Evolutionary conservation across 2,329 filamentous ascomycete genomes (phyloP), one percentile per base, ranked within the genome.

Genomic region (Aspergillus hiratsukae): DNA sequence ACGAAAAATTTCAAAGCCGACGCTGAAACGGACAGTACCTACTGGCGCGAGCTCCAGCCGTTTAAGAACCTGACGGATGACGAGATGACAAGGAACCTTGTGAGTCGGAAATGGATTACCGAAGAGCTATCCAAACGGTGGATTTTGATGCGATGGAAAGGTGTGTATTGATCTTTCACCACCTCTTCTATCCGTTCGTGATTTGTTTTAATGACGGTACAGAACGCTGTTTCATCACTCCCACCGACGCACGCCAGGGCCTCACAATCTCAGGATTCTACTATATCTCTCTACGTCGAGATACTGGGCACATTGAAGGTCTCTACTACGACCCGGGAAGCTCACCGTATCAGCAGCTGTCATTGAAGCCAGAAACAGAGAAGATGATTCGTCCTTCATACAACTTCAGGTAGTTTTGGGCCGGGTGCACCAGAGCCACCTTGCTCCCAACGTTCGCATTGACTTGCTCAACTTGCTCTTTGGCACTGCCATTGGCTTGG

Each of bases 141-240:
- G 77, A 77, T 80, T 49, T 61, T 80, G 61, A 80, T 80, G 78
- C 69, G 78, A 58, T 80, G 78, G 78, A 80, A 80, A 68, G 78
- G 76, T 77, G 58, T 59, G 69, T 66, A 37, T 14, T 9, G 5
- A 37, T 46, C 41, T 29, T 49, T 8, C 19, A 23, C 4, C 21
- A 6, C 23, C 6, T 31, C 10, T 51, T 51, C 19, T 17, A 14
- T 21, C 11, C 17, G 43, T 23, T 46, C 14, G 7, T 8, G 48
- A 29, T 46, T 21, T 40, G 43, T 49, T 49, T 54, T 69, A 53
- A 67, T 51, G 41, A 21, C 25, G 8, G 25, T 21, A 53, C 57
- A 78, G 74, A 80, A 71, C 73, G 74, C 56, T 80, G 76, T 58
- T 80, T 80, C 64, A 75, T 80, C 58, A 76, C 75, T 1, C 76